Conservation (phyloP, 2,329 filamentous ascomycete species). For the Teratosphaeria zuluensis region DNA sequence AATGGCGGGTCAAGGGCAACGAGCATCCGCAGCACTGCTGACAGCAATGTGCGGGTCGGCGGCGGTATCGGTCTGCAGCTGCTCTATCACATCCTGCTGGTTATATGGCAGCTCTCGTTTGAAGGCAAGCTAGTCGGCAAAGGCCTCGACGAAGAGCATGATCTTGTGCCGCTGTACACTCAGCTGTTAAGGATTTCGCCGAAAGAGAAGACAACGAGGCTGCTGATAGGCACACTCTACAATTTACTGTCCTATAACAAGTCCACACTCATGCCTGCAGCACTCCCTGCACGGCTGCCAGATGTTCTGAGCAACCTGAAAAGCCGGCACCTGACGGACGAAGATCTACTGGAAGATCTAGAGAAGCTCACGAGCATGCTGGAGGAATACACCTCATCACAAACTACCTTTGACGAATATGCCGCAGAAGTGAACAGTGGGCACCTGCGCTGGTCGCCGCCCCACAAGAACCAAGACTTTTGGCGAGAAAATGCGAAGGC, state of each 20-base stretch:
- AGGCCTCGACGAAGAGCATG: conserved; percentile 84
- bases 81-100: conserved; percentile 85
- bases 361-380: conserved; percentile 50
- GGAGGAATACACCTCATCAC: conserved; percentile 70
- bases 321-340: conserved; percentile 41
- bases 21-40: conserved; percentile 44
- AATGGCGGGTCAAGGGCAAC: conserved; percentile 32
- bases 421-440: conserved; percentile 76
- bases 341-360: conserved; percentile 44
- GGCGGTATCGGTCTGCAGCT: conserved; percentile 86
- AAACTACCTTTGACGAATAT: conserved; percentile 59
- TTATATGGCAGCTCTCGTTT: conserved; percentile 94
- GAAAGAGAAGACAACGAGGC: conserved; percentile 93
- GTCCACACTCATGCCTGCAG: conserved; percentile 63
- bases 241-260: conserved; percentile 73
- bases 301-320: conserved; percentile 49
- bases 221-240: conserved; percentile 78
- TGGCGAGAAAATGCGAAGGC: conserved; percentile 86
- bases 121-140: conserved; percentile 62
- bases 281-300: conserved; percentile 75
- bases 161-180: conserved; percentile 85
- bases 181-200: conserved; percentile 84
- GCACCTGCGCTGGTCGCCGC: conserved; percentile 85
- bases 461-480: conserved; percentile 76
- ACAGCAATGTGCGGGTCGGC: conserved; percentile 54